Conservation (phyloP, 169 alveolate genomes). For the Babesia bigemina region DNA sequence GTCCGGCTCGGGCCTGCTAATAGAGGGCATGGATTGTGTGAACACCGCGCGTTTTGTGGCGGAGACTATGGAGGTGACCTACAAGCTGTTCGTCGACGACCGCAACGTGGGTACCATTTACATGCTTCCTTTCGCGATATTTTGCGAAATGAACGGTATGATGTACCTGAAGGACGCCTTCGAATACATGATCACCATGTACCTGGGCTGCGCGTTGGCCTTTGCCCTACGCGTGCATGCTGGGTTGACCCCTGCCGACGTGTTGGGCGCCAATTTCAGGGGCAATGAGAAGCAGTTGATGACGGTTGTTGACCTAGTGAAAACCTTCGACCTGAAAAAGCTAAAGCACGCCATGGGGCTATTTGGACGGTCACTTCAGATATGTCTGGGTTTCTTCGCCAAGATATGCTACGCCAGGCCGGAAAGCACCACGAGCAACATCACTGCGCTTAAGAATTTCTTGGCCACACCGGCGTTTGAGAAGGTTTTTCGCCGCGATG, state of each 20-base stretch:
- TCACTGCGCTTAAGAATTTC: background rate
- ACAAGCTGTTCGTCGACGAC: conserved; percentile 51
- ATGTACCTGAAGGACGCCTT: conserved; percentile 10
- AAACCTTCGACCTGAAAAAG: conserved; percentile 10
- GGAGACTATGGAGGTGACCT: conserved; percentile 60
- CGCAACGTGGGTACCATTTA: conserved; percentile 17
- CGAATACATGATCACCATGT: conserved; percentile 36
- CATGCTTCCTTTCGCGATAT: conserved; percentile 34
- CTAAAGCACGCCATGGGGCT: conserved; percentile 31
- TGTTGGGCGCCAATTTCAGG: conserved; percentile 24
- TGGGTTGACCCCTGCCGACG: conserved; percentile 21
- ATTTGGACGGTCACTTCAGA: conserved; percentile 28
- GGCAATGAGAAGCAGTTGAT: background rate
- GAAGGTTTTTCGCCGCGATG: background rate
- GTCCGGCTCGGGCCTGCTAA: conserved; percentile 4
- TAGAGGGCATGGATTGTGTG: conserved; percentile 32
- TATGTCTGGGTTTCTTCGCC: conserved; percentile 48
- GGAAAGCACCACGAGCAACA: background rate
- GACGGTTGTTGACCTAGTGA: conserved; percentile 7
- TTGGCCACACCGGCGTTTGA: background rate
- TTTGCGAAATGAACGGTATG: conserved; percentile 46
- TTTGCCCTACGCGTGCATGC: conserved; percentile 46
- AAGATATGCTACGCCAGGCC: conserved; percentile 55
- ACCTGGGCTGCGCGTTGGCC: conserved; percentile 40
- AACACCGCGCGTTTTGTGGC: conserved; percentile 54